Conservation (phyloP, 306 rosid species). For the Lathyrus oleraceus region DNA sequence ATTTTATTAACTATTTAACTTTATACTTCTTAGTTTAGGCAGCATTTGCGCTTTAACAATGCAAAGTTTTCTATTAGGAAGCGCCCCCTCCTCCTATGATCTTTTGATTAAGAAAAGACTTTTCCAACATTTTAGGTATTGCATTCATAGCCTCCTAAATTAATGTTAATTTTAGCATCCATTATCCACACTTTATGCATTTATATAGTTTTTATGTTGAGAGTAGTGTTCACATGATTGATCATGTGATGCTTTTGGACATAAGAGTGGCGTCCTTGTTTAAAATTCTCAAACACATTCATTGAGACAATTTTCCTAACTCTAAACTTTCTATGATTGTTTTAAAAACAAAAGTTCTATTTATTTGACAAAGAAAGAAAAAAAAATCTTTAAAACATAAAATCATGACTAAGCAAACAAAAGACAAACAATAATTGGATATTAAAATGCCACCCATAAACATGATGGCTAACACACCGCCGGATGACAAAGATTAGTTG, state of each 20-base stretch:
- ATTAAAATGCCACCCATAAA: slow-evolving; percentile 21
- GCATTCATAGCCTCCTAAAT: background rate
- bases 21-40: too few species aligned
- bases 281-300: too few species aligned
- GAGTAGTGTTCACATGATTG: background rate
- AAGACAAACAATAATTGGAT: background rate
- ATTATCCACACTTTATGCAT: background rate
- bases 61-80: too few species aligned
- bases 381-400: background rate
- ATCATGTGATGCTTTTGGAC: background rate
- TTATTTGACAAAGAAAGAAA: too few species aligned
- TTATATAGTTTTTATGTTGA: background rate
- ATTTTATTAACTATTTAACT: too few species aligned
- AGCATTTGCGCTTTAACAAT: too few species aligned
- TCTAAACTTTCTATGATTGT: too few species aligned
- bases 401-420: background rate
- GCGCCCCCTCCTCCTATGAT: background rate
- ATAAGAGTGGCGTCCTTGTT: background rate
- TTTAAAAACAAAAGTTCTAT: too few species aligned
- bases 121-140: background rate
- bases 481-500: slow-evolving; percentile 47
- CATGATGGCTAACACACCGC: slow-evolving; percentile 63
- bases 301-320: too few species aligned
- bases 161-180: background rate
- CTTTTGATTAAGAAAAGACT: too few species aligned